phyloP scores from a whole-genome alignment of 1,284 basidiomycete genomes.

The Inonotus obliquus region DNA sequence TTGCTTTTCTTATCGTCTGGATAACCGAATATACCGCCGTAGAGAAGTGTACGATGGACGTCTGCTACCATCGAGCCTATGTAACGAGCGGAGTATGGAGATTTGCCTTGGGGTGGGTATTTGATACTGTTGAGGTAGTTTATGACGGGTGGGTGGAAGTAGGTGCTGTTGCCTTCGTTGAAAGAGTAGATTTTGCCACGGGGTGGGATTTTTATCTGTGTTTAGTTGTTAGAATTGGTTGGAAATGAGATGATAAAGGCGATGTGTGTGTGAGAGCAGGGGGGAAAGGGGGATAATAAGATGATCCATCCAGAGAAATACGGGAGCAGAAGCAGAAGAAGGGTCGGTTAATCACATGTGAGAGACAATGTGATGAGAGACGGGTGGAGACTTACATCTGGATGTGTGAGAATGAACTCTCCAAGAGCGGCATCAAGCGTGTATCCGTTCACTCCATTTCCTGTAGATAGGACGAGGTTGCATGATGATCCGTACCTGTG shows the following conservation, averaged over 20 bases:
- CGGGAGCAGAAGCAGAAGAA: neutral
- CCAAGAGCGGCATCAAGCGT: conserved; percentile 94
- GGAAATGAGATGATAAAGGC: neutral
- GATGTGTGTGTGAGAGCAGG: conserved; percentile 1
- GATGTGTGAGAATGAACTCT: conserved; percentile 99
- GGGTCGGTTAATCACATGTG: neutral
- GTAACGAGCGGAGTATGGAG: conserved; percentile 90
- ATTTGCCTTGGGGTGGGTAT: conserved; percentile 70
- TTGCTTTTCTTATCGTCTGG: conserved; percentile 98
- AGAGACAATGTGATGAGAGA: conserved; percentile 14
- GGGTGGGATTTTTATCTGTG: conserved; percentile 83
- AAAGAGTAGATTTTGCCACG: conserved; percentile 99
- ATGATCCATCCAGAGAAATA: conserved; percentile 10
- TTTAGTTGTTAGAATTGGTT: conserved; percentile 11
- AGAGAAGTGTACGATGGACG: conserved; percentile 93
- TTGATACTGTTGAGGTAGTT: conserved; percentile 96
- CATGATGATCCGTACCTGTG: conserved; percentile 95
- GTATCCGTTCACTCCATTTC: conserved; percentile 96
- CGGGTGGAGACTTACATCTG: conserved; percentile 82
- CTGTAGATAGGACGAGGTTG: conserved; percentile 95
- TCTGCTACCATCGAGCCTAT: conserved; percentile 99
- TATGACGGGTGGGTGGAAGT: conserved; percentile 84
- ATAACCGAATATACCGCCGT: conserved; percentile 99
- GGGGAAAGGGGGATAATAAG: conserved; percentile 12
- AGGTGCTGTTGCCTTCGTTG: conserved; percentile 97